Evolutionary conservation across 345 rosid species (phyloP).

Genomic region (Physaria fendleri): DNA sequence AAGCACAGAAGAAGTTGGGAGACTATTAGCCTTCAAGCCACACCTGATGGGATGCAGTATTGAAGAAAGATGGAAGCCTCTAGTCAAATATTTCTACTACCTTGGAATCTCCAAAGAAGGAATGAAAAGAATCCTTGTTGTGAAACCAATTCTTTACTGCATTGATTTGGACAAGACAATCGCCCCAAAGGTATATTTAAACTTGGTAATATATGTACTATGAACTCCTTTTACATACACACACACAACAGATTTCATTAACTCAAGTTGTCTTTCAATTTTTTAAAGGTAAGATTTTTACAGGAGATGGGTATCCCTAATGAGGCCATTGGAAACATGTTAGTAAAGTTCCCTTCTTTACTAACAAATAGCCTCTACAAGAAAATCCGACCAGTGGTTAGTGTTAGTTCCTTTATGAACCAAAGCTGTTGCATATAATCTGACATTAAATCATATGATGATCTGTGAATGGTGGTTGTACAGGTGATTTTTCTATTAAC

Average conservation of each 20-base stretch:
- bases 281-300: conserved; percentile 62
- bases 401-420: conserved; percentile 24
- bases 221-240: background rate
- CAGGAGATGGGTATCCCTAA: conserved; percentile 78
- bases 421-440: background rate
- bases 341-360: conserved; percentile 79
- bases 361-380: conserved; percentile 71
- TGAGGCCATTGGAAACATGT: conserved; percentile 81
- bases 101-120: conserved; percentile 83
- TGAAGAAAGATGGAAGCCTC: conserved; percentile 86
- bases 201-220: background rate
- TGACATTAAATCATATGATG: background rate
- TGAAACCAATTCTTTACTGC: conserved; percentile 87
- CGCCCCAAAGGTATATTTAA: conserved; percentile 55
- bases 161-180: conserved; percentile 58
- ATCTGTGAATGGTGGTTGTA: background rate
- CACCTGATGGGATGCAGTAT: conserved; percentile 77
- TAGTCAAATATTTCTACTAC: conserved; percentile 73
- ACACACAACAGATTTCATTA: background rate
- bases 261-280: conserved; percentile 17
- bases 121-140: conserved; percentile 75
- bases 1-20: conserved; percentile 60
- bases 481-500: conserved; percentile 84
- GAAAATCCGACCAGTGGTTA: conserved; percentile 90
- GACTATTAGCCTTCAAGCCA: conserved; percentile 76